These are phyloP conservation scores for Rhododendron ferrugineum DNA, from an alignment of 148 eudicot genomes.

Conservation along the genomic window DNA sequence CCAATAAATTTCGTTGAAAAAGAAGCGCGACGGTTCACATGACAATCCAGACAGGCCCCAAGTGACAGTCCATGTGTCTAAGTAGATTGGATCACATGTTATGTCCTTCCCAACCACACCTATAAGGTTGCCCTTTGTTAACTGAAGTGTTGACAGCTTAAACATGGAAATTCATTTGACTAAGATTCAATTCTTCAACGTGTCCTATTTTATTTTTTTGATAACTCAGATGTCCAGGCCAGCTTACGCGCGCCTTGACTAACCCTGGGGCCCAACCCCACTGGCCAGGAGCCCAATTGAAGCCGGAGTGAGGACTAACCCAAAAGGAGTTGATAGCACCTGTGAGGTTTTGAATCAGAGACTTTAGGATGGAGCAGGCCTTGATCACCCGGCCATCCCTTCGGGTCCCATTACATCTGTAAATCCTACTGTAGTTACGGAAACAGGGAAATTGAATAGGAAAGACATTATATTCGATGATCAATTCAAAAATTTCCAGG, in stretches of 20 bases:
- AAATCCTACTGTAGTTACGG: background rate
- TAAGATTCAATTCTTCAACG: background rate
- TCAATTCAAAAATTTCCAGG: background rate
- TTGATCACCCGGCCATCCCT: background rate
- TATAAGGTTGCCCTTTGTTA: background rate
- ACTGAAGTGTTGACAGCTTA: background rate
- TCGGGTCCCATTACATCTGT: background rate
- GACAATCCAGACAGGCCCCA: background rate
- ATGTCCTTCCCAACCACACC: background rate
- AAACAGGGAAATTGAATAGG: background rate
- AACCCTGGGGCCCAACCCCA: background rate
- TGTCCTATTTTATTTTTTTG: background rate
- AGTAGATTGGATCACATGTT: background rate
- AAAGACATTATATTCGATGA: background rate
- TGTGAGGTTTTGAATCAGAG: too few relatives aligned
- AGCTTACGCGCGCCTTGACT: background rate
- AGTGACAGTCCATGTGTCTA: background rate
- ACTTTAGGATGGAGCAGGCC: background rate
- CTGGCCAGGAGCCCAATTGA: background rate
- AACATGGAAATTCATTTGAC: background rate
- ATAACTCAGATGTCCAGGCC: background rate
- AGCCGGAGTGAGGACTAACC: background rate
- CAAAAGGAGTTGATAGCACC: background rate
- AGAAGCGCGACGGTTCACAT: background rate
- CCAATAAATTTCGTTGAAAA: background rate